Evolutionary conservation across 2,329 filamentous ascomycete genomes (phyloP).

Genomic region (Cladobotryum protrusum): DNA sequence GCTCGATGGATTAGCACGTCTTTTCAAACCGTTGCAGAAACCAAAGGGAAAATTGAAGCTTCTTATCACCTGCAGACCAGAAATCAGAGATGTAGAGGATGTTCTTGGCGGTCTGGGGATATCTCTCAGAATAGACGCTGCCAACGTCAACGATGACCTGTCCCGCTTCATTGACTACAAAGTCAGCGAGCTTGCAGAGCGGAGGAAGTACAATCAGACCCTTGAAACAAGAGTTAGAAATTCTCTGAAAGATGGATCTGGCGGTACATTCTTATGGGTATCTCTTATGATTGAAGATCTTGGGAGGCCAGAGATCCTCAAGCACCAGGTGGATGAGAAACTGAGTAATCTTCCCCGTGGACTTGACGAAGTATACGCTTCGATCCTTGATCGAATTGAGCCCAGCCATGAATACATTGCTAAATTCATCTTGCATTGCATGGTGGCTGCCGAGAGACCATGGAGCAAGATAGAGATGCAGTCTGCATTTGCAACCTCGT

Average conservation of each 20-base stretch:
- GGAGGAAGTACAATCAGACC: not conserved
- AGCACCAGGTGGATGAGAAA: not conserved
- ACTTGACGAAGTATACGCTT: slow-evolving; percentile 8
- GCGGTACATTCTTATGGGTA: slow-evolving; percentile 10
- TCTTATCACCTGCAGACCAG: slow-evolving; percentile 7
- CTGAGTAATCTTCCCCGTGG: slow-evolving; percentile 7
- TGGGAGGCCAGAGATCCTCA: not conserved
- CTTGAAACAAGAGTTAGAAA: not conserved
- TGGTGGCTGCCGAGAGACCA: slow-evolving; percentile 4
- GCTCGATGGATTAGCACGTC: not conserved
- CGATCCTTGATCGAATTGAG: slow-evolving; percentile 6
- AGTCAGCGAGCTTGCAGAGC: slow-evolving; percentile 1
- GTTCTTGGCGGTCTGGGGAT: not conserved
- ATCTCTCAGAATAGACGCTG: not conserved
- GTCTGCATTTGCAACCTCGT: slow-evolving; percentile 5
- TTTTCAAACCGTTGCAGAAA: not conserved
- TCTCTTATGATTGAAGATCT: slow-evolving; percentile 8
- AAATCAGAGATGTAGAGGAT: slow-evolving; percentile 7
- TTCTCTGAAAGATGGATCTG: slow-evolving; percentile 1
- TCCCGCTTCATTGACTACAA: slow-evolving; percentile 7
- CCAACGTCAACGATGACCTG: slow-evolving; percentile 7
- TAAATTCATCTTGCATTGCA: slow-evolving; percentile 9
- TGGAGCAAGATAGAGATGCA: slow-evolving; percentile 7
- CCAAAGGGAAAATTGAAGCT: slow-evolving; percentile 2
- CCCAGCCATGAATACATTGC: not conserved